These are phyloP conservation scores for Eutrema japonicum DNA, from an alignment of 345 rosid genomes.

Conservation along the genomic window DNA sequence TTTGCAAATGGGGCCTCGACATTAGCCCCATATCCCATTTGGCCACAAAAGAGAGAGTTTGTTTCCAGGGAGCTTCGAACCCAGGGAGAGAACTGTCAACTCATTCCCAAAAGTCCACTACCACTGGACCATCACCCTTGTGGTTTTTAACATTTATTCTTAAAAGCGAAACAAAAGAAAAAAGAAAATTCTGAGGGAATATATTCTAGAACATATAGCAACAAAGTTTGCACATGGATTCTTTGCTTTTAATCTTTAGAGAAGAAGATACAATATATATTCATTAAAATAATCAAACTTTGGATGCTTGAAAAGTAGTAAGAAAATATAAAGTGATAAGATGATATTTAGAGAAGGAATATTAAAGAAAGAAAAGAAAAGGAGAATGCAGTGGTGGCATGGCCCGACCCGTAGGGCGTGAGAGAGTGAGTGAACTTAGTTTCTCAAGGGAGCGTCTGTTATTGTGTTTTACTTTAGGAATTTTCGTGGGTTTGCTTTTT, in stretches of 20 bases:
- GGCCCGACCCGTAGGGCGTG: slow-evolving; percentile 41
- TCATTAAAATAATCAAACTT: slow-evolving; percentile 40
- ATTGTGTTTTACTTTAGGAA: slow-evolving; percentile 31
- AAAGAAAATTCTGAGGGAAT: slow-evolving; percentile 29
- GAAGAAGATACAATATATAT: slow-evolving; percentile 38
- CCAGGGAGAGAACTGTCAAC: no score
- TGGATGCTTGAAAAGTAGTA: slow-evolving; percentile 40
- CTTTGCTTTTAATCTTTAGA: slow-evolving; percentile 31
- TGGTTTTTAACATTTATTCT: slow-evolving; percentile 12
- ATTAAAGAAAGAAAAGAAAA: slow-evolving; percentile 4
- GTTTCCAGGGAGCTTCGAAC: no score
- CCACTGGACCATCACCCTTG: no score
- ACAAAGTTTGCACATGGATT: slow-evolving; percentile 43
- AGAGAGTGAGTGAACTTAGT: slow-evolving; percentile 35
- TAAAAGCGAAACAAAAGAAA: slow-evolving; percentile 32
- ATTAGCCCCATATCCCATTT: no score
- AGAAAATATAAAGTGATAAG: slow-evolving; percentile 29
- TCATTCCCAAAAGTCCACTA: no score
- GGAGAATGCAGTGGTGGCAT: slow-evolving; percentile 40
- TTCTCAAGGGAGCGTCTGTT: slow-evolving; percentile 46
- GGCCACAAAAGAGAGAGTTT: no score
- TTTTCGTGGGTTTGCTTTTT: slow-evolving; percentile 42
- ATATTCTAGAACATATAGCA: slow-evolving; percentile 34
- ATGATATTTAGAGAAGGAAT: slow-evolving; percentile 35
- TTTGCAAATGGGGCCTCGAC: no score